Base-by-base conservation (phyloP, 2,329 filamentous ascomycete species). In the Magnaporthiopsis poae region DNA sequence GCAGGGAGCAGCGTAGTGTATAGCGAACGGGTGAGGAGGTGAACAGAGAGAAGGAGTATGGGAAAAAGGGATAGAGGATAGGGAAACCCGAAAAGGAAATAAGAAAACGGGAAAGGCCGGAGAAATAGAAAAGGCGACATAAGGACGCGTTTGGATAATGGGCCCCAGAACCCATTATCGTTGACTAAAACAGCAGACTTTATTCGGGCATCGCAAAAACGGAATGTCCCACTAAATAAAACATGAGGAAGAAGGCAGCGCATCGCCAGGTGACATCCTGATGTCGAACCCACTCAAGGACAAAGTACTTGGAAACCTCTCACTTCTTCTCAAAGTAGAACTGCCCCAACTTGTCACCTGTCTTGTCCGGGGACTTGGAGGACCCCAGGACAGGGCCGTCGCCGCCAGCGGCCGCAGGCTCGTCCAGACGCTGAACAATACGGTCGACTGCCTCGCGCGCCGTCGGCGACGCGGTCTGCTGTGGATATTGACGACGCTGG, bases 361-460 rank as follows among this genome's bases (percentile, higher is more conserved):
- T 77, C 46, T 52, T 52, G 21, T 52, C 46, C 15, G 46, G 46
- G 35, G 78, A 76, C 11, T 79, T 79, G 0, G 82, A 77, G 59
- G 76, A 82, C 29, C 80, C 78, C 66, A 84, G 70, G 0, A 77
- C 75, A 12, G 74, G 71, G 11, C 74, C 71, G 7, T 76, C 78
- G 0, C 74, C 71, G 11, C 73, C 71, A 4, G 76, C 78, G 0
- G 76, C 74, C 59, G 74, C 75, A 13, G 80, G 81, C 33, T 80
- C 79, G 66, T 85, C 84, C 67, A 88, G 77, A 35, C 82, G 81
- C 71, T 88, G 82, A 68, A 90, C 76, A 67, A 89, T 87, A 67
- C 85, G 80, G 76, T 90, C 88, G 7, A 88, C 86, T 21, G 86
- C 80, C 69, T 90, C 86, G 52, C 78, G 78, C 52, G 74, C 64